Evolutionary conservation across 2,329 filamentous ascomycete genomes (phyloP).

Genomic region (Penicillium sp.): DNA sequence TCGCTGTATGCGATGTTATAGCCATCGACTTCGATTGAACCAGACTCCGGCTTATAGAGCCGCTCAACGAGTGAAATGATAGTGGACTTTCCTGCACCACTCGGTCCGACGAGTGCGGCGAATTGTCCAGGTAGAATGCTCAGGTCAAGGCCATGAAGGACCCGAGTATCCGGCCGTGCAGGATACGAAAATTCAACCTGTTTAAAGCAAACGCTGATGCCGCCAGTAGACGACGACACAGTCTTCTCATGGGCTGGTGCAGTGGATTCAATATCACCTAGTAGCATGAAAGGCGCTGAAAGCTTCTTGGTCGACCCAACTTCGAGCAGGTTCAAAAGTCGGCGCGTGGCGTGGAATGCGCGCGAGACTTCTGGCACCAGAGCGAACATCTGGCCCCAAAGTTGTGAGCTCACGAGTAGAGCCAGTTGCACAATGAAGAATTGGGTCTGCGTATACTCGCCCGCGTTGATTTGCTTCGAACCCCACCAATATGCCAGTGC

Average conservation of each 20-base stretch:
- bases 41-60: constrained; percentile 53
- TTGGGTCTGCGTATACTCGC: constrained; percentile 62
- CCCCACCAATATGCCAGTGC: constrained; percentile 79
- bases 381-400: constrained; percentile 70
- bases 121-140: constrained; percentile 47
- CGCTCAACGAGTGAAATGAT: constrained; percentile 58
- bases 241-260: neutral
- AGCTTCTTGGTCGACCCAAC: constrained; percentile 19
- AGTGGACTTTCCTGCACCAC: constrained; percentile 67
- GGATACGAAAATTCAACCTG: constrained; percentile 66
- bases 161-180: constrained; percentile 56
- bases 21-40: constrained; percentile 53
- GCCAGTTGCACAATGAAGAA: constrained; percentile 72
- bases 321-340: constrained; percentile 49
- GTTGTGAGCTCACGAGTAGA: constrained; percentile 68
- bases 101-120: constrained; percentile 62
- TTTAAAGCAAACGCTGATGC: constrained; percentile 52
- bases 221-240: constrained; percentile 7
- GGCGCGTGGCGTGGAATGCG: constrained; percentile 59
- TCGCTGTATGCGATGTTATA: constrained; percentile 41
- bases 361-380: constrained; percentile 69
- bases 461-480: constrained; percentile 64
- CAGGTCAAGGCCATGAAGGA: constrained; percentile 58
- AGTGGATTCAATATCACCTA: constrained; percentile 1
- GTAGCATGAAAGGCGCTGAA: neutral